phyloP scores from a whole-genome alignment of 306 rosid species.

The Glycine soja region DNA sequence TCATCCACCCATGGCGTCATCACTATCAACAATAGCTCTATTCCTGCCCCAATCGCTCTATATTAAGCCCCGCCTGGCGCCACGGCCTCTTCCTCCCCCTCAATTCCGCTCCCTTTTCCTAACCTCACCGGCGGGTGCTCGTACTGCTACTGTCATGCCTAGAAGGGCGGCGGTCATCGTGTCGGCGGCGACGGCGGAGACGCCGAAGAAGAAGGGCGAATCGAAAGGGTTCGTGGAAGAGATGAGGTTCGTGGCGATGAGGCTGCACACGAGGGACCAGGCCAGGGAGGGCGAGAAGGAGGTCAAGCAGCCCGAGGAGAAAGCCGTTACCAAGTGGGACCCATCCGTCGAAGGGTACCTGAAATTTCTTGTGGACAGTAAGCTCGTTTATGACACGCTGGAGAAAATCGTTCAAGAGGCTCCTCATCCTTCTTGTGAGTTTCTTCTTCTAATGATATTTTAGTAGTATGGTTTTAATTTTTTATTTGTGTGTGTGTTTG shows the following conservation, averaged over 20 bases:
- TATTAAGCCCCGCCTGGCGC: conserved; percentile 41
- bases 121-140: not conserved
- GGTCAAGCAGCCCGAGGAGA: conserved; percentile 75
- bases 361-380: conserved; percentile 87
- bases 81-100: not conserved
- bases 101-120: conserved; percentile 45
- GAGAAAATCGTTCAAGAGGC: conserved; percentile 74
- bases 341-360: conserved; percentile 81
- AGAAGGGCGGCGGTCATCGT: conserved; percentile 53
- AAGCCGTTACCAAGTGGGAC: conserved; percentile 76
- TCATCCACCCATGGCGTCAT: conserved; percentile 83
- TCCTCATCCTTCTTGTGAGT: conserved; percentile 78
- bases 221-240: conserved; percentile 96
- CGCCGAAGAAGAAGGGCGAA: conserved; percentile 78
- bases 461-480: not conserved
- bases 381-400: conserved; percentile 83
- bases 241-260: conserved; percentile 99
- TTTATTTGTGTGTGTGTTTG: too few relatives aligned
- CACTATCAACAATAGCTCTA: conserved; percentile 46
- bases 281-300: conserved; percentile 93
- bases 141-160: conserved; percentile 33
- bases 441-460: not conserved
- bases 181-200: conserved; percentile 80
- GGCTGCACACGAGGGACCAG: conserved; percentile 87
- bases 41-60: conserved; percentile 61